Percentiles rank a stretch among this genome's conserved stretches.
phyloP scores from a whole-genome alignment of 805 yeast genomes.

The Schwanniomyces polymorphus region DNA sequence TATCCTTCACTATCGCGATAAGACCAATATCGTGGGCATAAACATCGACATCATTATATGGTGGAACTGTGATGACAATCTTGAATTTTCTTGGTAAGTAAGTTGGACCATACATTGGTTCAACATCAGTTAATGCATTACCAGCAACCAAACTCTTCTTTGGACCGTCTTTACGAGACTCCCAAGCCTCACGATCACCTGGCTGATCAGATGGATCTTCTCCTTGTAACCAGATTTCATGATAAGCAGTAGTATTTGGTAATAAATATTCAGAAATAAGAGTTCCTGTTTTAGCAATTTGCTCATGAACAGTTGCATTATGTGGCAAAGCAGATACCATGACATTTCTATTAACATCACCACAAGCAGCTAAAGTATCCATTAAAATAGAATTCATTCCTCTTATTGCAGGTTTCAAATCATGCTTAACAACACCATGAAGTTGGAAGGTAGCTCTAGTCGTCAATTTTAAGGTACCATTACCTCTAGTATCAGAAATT shows the following conservation, averaged over 20 bases:
- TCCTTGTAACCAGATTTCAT: constrained; percentile 95
- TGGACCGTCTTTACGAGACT: constrained; percentile 70
- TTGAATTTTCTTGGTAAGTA: constrained; percentile 96
- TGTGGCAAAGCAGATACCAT: constrained; percentile 89
- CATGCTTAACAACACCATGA: constrained; percentile 90
- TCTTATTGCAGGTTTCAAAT: constrained; percentile 86
- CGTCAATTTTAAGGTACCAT: constrained; percentile 90
- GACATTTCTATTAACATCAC: constrained; percentile 96
- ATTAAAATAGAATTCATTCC: constrained; percentile 87
- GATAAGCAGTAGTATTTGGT: constrained; percentile 93
- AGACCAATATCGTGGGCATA: constrained; percentile 95
- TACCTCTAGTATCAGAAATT: constrained; percentile 79
- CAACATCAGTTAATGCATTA: constrained; percentile 75
- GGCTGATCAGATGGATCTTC: constrained; percentile 68
- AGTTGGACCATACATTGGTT: constrained; percentile 84
- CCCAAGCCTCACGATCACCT: constrained; percentile 65
- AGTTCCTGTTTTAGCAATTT: constrained; percentile 64
- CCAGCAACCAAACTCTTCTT: constrained; percentile 85
- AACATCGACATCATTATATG: constrained; percentile 94
- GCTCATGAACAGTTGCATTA: constrained; percentile 77
- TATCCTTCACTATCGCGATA: constrained; percentile 76
- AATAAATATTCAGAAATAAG: constrained; percentile 77
- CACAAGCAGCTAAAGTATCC: constrained; percentile 97
- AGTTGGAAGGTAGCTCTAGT: constrained; percentile 97
- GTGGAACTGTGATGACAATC: constrained; percentile 92